Conservation (phyloP, 1,284 basidiomycete species). For the Takashimella koratensis region DNA sequence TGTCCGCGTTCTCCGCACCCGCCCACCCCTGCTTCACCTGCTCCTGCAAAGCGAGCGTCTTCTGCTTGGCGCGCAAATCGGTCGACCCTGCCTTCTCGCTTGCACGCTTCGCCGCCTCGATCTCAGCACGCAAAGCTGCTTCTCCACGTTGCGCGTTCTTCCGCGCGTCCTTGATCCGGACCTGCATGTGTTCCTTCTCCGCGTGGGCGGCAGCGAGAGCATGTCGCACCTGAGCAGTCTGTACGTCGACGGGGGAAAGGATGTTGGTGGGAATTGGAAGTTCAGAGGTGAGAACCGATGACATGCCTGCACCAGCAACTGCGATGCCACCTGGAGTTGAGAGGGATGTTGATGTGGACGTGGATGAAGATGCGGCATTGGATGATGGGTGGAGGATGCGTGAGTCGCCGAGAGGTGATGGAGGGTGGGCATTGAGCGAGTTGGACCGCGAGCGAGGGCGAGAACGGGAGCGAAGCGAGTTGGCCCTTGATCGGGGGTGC, state of each 20-base stretch:
- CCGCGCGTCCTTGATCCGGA: constrained; percentile 47
- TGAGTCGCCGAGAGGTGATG: constrained; percentile 15
- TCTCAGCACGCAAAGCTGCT: constrained; percentile 43
- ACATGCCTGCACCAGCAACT: not conserved
- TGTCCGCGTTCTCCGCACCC: constrained; percentile 40
- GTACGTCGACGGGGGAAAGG: constrained; percentile 37
- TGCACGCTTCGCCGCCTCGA: constrained; percentile 46
- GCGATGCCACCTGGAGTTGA: not conserved
- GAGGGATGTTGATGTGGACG: constrained; percentile 32
- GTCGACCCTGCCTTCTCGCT: constrained; percentile 46
- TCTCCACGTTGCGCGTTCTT: constrained; percentile 46
- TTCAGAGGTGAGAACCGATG: constrained; percentile 8
- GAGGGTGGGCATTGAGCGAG: constrained; percentile 30
- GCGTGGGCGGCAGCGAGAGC: constrained; percentile 39
- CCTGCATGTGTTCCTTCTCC: constrained; percentile 43
- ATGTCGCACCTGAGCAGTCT: constrained; percentile 43
- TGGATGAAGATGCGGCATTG: constrained; percentile 26
- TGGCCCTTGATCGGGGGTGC: constrained; percentile 43
- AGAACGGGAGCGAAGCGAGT: constrained; percentile 45
- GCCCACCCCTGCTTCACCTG: constrained; percentile 50
- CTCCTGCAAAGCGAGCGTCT: constrained; percentile 47
- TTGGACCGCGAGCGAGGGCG: constrained; percentile 45
- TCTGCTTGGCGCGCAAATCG: constrained; percentile 47
- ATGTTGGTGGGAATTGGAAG: constrained; percentile 31
- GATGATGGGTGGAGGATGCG: constrained; percentile 5